Percentiles rank a stretch among this genome's conserved stretches.
Conservation (phyloP, 331 rosid species). For the Arachis monticola region DNA sequence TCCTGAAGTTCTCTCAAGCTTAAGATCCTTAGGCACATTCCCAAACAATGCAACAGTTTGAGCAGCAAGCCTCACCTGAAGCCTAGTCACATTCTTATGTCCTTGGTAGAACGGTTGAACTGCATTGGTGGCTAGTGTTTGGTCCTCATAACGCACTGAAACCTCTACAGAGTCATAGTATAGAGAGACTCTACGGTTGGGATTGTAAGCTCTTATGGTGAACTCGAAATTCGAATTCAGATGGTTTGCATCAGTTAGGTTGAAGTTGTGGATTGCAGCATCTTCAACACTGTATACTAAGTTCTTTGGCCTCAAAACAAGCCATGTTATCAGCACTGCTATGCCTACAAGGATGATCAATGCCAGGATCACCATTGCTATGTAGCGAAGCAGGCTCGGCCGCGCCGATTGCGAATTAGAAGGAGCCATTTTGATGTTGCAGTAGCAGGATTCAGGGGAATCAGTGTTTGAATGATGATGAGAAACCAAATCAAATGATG, state of each 20-base stretch:
- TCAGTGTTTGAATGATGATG: conserved; percentile 18
- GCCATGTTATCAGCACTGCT: conserved; percentile 69
- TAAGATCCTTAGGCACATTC: conserved; percentile 48
- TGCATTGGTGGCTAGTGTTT: conserved; percentile 43
- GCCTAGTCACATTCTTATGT: conserved; percentile 57
- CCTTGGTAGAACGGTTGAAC: conserved; percentile 64
- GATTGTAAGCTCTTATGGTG: conserved; percentile 61
- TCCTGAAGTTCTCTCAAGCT: conserved; percentile 53
- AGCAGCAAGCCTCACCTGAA: conserved; percentile 46
- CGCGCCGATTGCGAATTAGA: conserved; percentile 19
- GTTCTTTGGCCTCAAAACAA: conserved; percentile 62
- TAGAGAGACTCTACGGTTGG: conserved; percentile 60
- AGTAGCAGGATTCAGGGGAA: not conserved
- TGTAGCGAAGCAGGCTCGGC: conserved; percentile 37
- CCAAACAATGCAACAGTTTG: conserved; percentile 50
- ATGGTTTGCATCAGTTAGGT: conserved; percentile 52
- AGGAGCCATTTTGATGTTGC: conserved; percentile 38
- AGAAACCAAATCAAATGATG: conserved; percentile 21
- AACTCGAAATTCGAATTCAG: conserved; percentile 61
- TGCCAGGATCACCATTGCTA: conserved; percentile 42
- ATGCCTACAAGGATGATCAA: conserved; percentile 60
- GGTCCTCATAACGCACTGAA: conserved; percentile 55
- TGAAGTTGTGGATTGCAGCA: conserved; percentile 59
- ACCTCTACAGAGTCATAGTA: conserved; percentile 65
- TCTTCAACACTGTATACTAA: conserved; percentile 62